Conservation (phyloP, 2,329 filamentous ascomycete genomes). For the Xylariaceae sp. region DNA sequence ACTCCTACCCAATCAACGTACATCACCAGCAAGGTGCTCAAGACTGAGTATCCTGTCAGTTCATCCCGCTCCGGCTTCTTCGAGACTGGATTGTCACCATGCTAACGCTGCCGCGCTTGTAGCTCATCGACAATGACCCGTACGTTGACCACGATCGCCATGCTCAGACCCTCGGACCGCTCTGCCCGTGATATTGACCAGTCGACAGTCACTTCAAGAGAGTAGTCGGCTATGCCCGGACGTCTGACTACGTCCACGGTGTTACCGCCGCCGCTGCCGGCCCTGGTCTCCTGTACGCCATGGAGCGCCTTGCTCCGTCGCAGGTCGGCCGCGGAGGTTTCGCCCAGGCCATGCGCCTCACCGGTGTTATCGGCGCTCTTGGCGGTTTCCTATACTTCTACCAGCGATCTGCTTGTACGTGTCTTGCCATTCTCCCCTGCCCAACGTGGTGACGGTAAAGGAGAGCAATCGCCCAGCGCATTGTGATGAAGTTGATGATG, state of each 20-base stretch:
- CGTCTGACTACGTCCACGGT: constrained; percentile 74
- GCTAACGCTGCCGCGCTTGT: constrained; percentile 33
- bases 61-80: background rate
- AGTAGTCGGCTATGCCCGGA: constrained; percentile 80
- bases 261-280: constrained; percentile 63
- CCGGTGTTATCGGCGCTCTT: constrained; percentile 63
- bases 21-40: constrained; percentile 71
- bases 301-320: constrained; percentile 82
- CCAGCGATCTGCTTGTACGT: constrained; percentile 75
- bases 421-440: background rate
- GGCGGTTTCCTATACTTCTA: constrained; percentile 85
- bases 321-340: constrained; percentile 79
- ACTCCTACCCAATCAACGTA: constrained; percentile 41
- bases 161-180: background rate
- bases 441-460: background rate
- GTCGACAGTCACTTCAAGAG: constrained; percentile 74
- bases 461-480: background rate
- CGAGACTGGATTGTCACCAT: background rate
- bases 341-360: constrained; percentile 73
- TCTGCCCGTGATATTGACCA: constrained; percentile 4
- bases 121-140: constrained; percentile 99
- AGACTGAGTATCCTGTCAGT: constrained; percentile 83
- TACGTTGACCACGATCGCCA: constrained; percentile 46
- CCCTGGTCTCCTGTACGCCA: constrained; percentile 67
- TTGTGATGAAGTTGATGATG: background rate